Evolutionary conservation across 805 yeast species (phyloP).

Genomic region (Kodamaea lidongshanica): DNA sequence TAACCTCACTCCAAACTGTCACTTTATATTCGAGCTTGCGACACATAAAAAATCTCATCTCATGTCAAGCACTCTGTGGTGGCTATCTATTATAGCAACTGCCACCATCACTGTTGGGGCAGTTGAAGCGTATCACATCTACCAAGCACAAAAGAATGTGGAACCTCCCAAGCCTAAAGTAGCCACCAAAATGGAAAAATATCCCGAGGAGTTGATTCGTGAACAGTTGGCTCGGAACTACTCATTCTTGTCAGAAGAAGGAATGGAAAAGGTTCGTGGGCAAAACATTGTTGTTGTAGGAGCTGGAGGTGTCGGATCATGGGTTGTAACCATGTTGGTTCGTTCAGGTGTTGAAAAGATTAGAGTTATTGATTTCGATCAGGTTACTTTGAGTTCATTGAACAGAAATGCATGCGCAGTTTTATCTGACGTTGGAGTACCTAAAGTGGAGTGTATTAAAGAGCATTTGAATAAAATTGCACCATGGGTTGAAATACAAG

Average conservation of each 20-base stretch:
- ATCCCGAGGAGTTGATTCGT: conserved; percentile 63
- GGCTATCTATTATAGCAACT: conserved; percentile 14
- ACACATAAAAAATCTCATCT: conserved; percentile 4
- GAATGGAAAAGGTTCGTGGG: conserved; percentile 64
- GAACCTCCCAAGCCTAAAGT: neutral
- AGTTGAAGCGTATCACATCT: conserved; percentile 32
- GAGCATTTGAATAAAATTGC: conserved; percentile 66
- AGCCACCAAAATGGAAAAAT: conserved; percentile 11
- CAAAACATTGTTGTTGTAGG: conserved; percentile 79
- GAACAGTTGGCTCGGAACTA: conserved; percentile 93
- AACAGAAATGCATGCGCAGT: conserved; percentile 94
- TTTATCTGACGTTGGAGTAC: conserved; percentile 83
- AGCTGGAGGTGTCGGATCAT: conserved; percentile 98
- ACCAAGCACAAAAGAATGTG: conserved; percentile 5
- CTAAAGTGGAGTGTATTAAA: conserved; percentile 79
- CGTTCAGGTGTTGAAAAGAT: conserved; percentile 83
- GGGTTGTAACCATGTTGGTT: conserved; percentile 86
- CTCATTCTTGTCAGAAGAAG: conserved; percentile 85
- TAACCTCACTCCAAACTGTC: too few relatives aligned
- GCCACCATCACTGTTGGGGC: conserved; percentile 29
- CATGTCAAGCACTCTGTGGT: conserved; percentile 3
- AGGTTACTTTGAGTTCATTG: conserved; percentile 84
- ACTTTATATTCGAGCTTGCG: too few relatives aligned
- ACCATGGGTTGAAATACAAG: conserved; percentile 90
- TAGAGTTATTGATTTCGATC: conserved; percentile 89